Base-by-base conservation (phyloP, 805 yeast genomes). In the Yarrowia sp. region DNA sequence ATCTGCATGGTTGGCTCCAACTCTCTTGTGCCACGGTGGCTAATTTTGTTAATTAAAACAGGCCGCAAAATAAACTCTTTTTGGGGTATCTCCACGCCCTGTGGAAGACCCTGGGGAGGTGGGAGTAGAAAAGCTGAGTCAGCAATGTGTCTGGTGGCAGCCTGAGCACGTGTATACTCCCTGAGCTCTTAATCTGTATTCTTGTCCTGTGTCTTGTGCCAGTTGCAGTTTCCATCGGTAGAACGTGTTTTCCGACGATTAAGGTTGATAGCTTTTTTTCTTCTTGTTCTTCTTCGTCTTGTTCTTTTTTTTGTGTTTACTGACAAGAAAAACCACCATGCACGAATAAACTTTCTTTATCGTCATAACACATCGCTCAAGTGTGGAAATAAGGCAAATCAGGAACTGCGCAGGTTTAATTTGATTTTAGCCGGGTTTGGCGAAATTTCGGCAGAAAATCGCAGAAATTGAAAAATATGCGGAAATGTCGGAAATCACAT, bases 11-110 rank as follows among this genome's bases (percentile, higher is more conserved):
- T 48, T 48, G 54, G 54, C 41, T 51, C 58, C n/a, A 51, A 51
- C 41, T 51, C n/a, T 26, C 41, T 22, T n/a, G 41, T 51, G 58
- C 58, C 58, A 51, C 58, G 58, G 58, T 51, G 58, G 58, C 58
- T 51, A 51, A 49, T 48, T 48, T 48, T 48, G 36, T 26, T 24
- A 41, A 24, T 24, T 24, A 43, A 24, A 22, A 40, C 10, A 16
- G 14, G 48, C 7, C 32, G 14, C 4, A 10, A 16, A 24, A 43
- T 16, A 43, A 43, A 26, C 48, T 43, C n/a, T 26, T 7, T 14
- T 14, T 7, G 48, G 17, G 16, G 10, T 7, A 12, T 14, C 26
- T 11, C 21, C 12, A 24, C 17, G 21, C 6, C 46, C 6, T 7
- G 46, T 24, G 4, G 26, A 40, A 24, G n/a, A 7, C 26, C 6